phyloP scores from a whole-genome alignment of 768 basidiomycete genomes.

The Lentinula edodes region DNA sequence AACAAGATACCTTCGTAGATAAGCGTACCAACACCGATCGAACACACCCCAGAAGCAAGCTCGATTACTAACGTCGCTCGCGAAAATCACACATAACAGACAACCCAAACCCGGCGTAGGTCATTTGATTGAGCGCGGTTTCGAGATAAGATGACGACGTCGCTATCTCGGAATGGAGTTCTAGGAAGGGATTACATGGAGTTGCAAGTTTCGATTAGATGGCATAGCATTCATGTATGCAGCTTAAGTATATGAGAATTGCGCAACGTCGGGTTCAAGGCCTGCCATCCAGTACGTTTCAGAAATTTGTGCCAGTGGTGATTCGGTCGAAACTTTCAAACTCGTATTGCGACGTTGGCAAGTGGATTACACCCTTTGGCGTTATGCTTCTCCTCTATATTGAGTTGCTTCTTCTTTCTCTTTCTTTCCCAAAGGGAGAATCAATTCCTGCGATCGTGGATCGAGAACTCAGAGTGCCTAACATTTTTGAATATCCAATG shows the following conservation, averaged over 20 bases:
- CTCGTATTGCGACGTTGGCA: too few species aligned
- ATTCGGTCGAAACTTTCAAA: background rate
- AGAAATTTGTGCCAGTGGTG: background rate
- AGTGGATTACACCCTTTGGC: too few species aligned
- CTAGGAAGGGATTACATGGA: slow-evolving; percentile 88
- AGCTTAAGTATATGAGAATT: slow-evolving; percentile 89
- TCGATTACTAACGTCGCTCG: slow-evolving; percentile 53
- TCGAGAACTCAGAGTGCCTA: too few species aligned
- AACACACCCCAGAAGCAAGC: too few species aligned
- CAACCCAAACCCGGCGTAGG: slow-evolving; percentile 78
- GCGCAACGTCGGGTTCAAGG: slow-evolving; percentile 64
- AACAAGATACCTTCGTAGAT: too few species aligned
- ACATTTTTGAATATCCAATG: too few species aligned
- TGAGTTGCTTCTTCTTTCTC: too few species aligned
- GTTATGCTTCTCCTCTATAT: too few species aligned
- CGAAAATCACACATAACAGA: slow-evolving; percentile 71
- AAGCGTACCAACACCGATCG: too few species aligned
- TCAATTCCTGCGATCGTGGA: too few species aligned
- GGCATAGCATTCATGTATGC: slow-evolving; percentile 75
- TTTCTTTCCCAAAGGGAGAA: too few species aligned
- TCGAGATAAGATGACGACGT: slow-evolving; percentile 86
- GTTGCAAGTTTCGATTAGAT: background rate
- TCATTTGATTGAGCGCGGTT: slow-evolving; percentile 76
- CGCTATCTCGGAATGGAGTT: slow-evolving; percentile 76
- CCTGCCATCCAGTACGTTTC: slow-evolving; percentile 97